Evolutionary conservation across 2,329 filamentous ascomycete species (phyloP), one percentile per base, ranked within the genome.

Genomic region (Bipolaris gigantea): DNA sequence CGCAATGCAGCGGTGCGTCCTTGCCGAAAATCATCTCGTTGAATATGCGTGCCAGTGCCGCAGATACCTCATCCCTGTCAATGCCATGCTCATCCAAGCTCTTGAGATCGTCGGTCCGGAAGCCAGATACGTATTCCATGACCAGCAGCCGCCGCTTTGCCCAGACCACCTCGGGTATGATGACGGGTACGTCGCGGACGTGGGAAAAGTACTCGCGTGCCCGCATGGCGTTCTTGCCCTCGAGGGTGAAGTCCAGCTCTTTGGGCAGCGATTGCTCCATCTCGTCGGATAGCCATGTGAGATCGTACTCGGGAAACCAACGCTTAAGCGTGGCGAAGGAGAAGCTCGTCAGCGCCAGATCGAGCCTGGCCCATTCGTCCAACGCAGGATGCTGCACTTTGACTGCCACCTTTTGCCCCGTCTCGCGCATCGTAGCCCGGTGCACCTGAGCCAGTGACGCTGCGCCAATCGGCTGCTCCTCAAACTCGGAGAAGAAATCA

Each of bases 21-120:
- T 87, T 84, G 44, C 93, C 92, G 63, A 99, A 99, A 63, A 99
- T 97, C 94, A 99, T 99, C 73, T 97, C 92, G 79, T 99, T 99
- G 82, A 99, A 99, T 55, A 99, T 91, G 55, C 88, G 86, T 0
- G 94, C 89, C 4, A 99, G 80, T 0, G 92, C 89, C 1, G 93
- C 92, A 0, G 92, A 96, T 5, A 99, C 94, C 75, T 97, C 93
- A 70, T 97, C 94, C 18, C 94, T 86, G 74, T 96, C 91, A 70
- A 99, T 99, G 53, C 85, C 83, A 71, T 95, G 89, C 6, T 82
- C 79, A 73, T 97, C 94, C 3, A 99, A 80, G 70, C 89, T 97
- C 15, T 85, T 85, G 1, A 97, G 83, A 70, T 99, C 93, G 72
- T 99, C 94, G 2, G 92, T 88, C 18, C 94, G 88, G 63, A 85